Evolutionary conservation across 345 rosid genomes (phyloP), one percentile per base, ranked within the genome.

Genomic region (Triadica sebifera): DNA sequence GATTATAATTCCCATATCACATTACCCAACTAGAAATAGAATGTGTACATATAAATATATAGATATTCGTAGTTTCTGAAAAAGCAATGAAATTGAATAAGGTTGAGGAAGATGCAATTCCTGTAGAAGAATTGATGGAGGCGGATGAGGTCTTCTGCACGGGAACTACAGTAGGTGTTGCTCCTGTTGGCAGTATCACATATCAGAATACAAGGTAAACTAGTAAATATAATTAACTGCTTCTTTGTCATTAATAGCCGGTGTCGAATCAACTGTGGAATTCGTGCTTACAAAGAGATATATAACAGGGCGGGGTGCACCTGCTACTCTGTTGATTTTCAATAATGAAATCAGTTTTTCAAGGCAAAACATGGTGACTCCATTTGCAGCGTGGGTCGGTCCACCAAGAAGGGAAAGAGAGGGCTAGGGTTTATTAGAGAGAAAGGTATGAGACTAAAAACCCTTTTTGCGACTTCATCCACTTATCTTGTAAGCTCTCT

Each of bases 61-160:
- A 29, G 34, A 3, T 1, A 22, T n/a, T n/a, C n/a, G n/a, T 58
- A 58, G 9, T 10, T 49, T 51, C 46, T 50, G 68, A 68, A 37
- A n/a, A 11, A 47, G 38, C 3, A 6, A 43, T 4, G 20, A 46
- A 62, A 74, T 5, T 52, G 59, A 62, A 74, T 64, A 78, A 86
- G 86, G 83, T 86, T 24, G 79, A 80, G 74, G 88, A 85, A 75
- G 74, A 79, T 46, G 79, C 77, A 20, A 75, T 87, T 68, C 74
- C 65, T 6, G 81, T 85, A 51, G 86, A 85, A 22, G 85, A 83
- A 74, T 62, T 87, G 65, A 69, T 75, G 81, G 81, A 74, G 25
- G 90, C 88, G 24, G 88, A 87, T 62, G 88, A 87, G 81, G 87
- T 87, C 22, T 87, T 87, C 60, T 87, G 88, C 76, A 85, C 88